phyloP scores from a whole-genome alignment of 202 grass and related monocot genomes.

The Setaria viridis region DNA sequence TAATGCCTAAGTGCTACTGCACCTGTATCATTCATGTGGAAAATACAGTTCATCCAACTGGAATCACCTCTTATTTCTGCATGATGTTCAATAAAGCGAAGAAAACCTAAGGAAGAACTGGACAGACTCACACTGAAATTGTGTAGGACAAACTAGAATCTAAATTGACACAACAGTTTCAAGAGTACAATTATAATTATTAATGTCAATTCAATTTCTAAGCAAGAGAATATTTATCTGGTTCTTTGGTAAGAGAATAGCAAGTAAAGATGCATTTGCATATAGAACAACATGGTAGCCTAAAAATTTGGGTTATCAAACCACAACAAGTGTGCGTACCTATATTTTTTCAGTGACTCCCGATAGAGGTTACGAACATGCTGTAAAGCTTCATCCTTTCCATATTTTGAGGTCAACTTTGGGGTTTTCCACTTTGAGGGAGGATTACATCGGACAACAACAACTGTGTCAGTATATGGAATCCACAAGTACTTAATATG shows the following conservation, averaged over 20 bases:
- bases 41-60: background rate
- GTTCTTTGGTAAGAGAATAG: conserved; percentile 2
- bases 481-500: conserved; percentile 93
- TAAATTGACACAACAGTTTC: background rate
- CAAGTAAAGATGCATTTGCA: conserved; percentile 13
- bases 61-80: background rate
- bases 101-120: background rate
- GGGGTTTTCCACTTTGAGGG: conserved; percentile 75
- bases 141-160: background rate
- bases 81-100: background rate
- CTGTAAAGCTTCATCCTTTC: conserved; percentile 77
- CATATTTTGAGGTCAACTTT: conserved; percentile 74
- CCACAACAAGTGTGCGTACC: conserved; percentile 47
- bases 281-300: background rate
- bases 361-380: conserved; percentile 73
- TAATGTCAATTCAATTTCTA: background rate
- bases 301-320: conserved; percentile 25
- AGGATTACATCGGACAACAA: conserved; percentile 84
- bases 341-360: conserved; percentile 79
- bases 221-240: background rate
- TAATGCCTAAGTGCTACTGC: background rate
- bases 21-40: background rate
- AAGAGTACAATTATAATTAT: background rate
- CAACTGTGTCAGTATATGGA: conserved; percentile 78
- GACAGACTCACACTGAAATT: background rate